A percentile compares a stretch with the other conserved stretches of the same genome.
Conservation (phyloP, 192 early-diverging fungal genomes). For the Rhizophagus sp. region DNA sequence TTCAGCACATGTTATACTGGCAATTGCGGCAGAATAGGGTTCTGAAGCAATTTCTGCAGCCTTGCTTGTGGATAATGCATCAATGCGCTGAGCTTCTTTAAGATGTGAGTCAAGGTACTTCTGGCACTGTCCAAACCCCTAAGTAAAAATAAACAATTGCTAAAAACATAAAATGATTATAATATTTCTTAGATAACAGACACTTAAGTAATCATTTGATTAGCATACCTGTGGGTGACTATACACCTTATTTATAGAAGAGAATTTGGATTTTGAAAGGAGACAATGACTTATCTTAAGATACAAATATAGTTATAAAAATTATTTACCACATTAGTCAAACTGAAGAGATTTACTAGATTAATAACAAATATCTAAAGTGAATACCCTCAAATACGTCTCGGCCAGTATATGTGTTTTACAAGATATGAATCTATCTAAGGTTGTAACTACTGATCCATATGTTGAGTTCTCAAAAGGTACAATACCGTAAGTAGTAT, state of each 20-base stretch:
- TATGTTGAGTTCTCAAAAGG: conserved; percentile 95
- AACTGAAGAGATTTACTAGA: no score
- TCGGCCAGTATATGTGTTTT: conserved; percentile 76
- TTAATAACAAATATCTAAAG: no score
- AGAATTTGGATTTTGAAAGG: conserved; percentile 65
- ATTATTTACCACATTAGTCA: not conserved
- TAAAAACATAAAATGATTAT: not conserved
- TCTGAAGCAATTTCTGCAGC: conserved; percentile 89
- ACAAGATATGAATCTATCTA: conserved; percentile 74
- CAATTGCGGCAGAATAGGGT: conserved; percentile 77
- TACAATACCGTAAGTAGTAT: conserved; percentile 85
- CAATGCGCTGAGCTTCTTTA: conserved; percentile 70
- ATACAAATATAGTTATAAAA: no score
- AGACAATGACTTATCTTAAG: conserved; percentile 75
- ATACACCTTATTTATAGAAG: conserved; percentile 78
- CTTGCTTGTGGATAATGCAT: conserved; percentile 78
- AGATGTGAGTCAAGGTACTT: conserved; percentile 72
- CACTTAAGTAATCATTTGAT: conserved; percentile 34
- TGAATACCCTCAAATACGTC: conserved; percentile 64
- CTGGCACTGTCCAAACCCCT: conserved; percentile 83
- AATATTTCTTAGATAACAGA: not conserved
- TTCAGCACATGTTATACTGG: conserved; percentile 73
- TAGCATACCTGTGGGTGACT: conserved; percentile 58
- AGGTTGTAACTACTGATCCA: conserved; percentile 82
- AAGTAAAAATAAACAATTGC: not conserved